A percentile compares a stretch with the other conserved stretches of the same genome.
These are phyloP conservation scores for Ensete ventricosum DNA, from an alignment of 176 grass and related monocot genomes.

Conservation along the genomic window DNA sequence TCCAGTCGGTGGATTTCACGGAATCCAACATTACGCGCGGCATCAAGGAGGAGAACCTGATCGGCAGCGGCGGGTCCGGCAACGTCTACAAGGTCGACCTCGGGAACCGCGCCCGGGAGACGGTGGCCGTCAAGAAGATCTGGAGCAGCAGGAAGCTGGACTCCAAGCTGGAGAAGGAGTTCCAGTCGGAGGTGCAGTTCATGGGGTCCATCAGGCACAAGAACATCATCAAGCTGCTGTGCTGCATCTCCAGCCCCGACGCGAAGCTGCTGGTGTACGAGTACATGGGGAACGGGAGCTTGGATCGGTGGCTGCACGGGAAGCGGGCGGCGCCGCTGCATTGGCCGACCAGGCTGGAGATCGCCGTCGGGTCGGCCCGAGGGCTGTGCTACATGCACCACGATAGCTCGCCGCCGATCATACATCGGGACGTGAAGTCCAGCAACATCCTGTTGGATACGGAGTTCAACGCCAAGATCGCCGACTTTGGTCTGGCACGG, in stretches of 20 bases:
- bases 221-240: conserved; percentile 75
- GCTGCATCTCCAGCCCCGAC: conserved; percentile 50
- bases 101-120: conserved; percentile 26
- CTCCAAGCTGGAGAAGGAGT: conserved; percentile 50
- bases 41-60: conserved; percentile 55
- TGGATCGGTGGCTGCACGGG: conserved; percentile 68
- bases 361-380: conserved; percentile 44
- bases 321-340: conserved; percentile 26
- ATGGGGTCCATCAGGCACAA: conserved; percentile 58
- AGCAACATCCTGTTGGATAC: conserved; percentile 80
- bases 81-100: conserved; percentile 52
- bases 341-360: conserved; percentile 53
- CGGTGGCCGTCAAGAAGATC: conserved; percentile 79
- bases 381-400: conserved; percentile 91
- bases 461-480: conserved; percentile 53
- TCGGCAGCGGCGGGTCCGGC: conserved; percentile 58
- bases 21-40: conserved; percentile 35
- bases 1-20: conserved; percentile 44
- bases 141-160: conserved; percentile 27
- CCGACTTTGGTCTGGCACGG: conserved; percentile 79
- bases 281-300: conserved; percentile 70
- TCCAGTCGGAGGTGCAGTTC: conserved; percentile 62
- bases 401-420: conserved; percentile 51
- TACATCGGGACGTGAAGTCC: conserved; percentile 77
- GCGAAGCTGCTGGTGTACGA: conserved; percentile 83